phyloP scores from a whole-genome alignment of 345 rosid genomes.

The Eucalyptus microcorys region DNA sequence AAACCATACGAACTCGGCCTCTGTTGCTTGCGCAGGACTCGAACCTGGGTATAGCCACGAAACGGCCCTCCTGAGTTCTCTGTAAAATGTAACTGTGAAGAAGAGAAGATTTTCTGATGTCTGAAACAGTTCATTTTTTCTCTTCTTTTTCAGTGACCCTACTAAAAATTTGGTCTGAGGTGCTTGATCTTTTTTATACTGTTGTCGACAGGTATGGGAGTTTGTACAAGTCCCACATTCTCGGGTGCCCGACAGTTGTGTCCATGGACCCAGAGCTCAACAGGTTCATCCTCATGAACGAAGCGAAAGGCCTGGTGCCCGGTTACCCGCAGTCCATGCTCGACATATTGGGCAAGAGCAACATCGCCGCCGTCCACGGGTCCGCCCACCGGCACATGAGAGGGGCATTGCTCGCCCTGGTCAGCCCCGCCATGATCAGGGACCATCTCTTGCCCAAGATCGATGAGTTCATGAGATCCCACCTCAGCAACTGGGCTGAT shows the following conservation, averaged over 20 bases:
- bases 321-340: slow-evolving; percentile 91
- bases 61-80: background rate
- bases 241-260: slow-evolving; percentile 73
- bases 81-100: background rate
- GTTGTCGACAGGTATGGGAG: slow-evolving; percentile 45
- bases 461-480: slow-evolving; percentile 45
- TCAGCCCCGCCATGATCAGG: slow-evolving; percentile 47
- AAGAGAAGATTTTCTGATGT: background rate
- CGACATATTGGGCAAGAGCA: slow-evolving; percentile 61
- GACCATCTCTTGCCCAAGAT: slow-evolving; percentile 47
- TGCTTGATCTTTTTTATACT: background rate
- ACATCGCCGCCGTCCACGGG: slow-evolving; percentile 82
- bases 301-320: slow-evolving; percentile 73
- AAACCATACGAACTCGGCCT: background rate
- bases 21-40: background rate
- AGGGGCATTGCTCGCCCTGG: slow-evolving; percentile 52
- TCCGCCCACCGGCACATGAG: slow-evolving; percentile 57
- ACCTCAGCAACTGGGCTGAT: slow-evolving; percentile 44
- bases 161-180: background rate
- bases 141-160: background rate
- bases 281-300: slow-evolving; percentile 71
- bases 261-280: slow-evolving; percentile 79
- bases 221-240: slow-evolving; percentile 70
- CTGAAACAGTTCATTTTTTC: background rate
- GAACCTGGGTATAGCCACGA: background rate